Base-by-base conservation (phyloP, 306 rosid species). In the Geum urbanum region DNA sequence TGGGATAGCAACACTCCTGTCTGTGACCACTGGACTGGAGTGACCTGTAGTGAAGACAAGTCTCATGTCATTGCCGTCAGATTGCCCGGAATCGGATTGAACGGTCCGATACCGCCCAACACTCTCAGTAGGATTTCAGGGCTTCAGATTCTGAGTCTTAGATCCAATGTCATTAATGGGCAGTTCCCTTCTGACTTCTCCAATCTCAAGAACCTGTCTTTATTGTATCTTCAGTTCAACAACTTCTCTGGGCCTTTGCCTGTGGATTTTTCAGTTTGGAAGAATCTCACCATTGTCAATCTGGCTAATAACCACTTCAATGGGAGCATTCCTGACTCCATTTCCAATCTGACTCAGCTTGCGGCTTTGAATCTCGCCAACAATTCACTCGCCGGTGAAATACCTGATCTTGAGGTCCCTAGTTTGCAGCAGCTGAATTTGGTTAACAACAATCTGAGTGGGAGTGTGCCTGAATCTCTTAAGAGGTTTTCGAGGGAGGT, bases 151-250 rank as follows among this genome's bases (percentile, higher is more conserved):
- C 74, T 92, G 71, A 89, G 92, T 40, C 89, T 92, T 78, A 81
- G 98, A 84, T 92, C 98, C 74, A 92, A 91, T 67, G 74, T 74
- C 40, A 81, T 89, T 14, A 79, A 61, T 22, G 97, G 94, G 49
- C 49, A 69, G 37, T 84, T 91, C 67, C 97, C 97, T 52, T 82
- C 83, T 20, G 91, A 91, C 51, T 81, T 91, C 50, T 59, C 78
- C 18, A 78, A 81, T 27, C 89, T 91, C 37, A 84, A 71, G 19
- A 85, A 91, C 76, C 77, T 91, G 63, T 85, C 97, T 48, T 75
- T 84, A 0, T 84, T 91, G n/a, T 87, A 84, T 64, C 90, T 91
- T 72, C 97, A 91, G 32, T 91, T 81, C 80, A 92, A 92, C 76
- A 80, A 84, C 72, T 76, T 92, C 66, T 83, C 90, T 0, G 97